Percentiles rank a stretch among this genome's conserved stretches.
phyloP scores from a whole-genome alignment of 2,329 filamentous ascomycete genomes.

The Coniochaeta pulveracea region DNA sequence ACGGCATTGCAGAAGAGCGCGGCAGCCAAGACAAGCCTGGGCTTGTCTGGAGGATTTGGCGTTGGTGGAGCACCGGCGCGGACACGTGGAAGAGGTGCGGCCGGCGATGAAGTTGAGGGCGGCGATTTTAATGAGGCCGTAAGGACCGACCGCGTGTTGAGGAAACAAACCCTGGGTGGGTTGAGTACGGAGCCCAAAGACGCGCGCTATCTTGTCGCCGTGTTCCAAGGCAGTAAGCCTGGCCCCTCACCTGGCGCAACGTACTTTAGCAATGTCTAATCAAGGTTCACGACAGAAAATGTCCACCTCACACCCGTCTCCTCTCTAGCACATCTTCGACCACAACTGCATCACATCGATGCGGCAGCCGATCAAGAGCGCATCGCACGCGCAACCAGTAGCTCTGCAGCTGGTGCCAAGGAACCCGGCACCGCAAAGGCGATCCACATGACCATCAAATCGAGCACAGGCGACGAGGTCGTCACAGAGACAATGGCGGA shows the following conservation, averaged over 20 bases:
- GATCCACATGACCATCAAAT: slow-evolving; percentile 81
- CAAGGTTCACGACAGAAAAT: slow-evolving; percentile 46
- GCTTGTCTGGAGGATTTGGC: slow-evolving; percentile 63
- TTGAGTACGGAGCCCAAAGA: slow-evolving; percentile 57
- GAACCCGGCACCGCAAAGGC: slow-evolving; percentile 50
- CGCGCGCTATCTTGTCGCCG: slow-evolving; percentile 81
- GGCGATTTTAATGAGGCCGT: slow-evolving; percentile 58
- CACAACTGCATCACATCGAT: slow-evolving; percentile 88
- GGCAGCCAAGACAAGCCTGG: slow-evolving; percentile 50
- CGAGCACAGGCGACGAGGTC: slow-evolving; percentile 52
- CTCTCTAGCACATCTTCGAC: slow-evolving; percentile 77
- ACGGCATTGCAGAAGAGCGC: slow-evolving; percentile 55
- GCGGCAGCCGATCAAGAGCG: slow-evolving; percentile 65
- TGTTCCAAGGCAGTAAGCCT: slow-evolving; percentile 71
- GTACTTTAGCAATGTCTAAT: no score
- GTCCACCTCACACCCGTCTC: slow-evolving; percentile 78
- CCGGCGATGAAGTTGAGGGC: slow-evolving; percentile 23
- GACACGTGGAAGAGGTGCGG: slow-evolving; percentile 16
- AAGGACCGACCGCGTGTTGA: slow-evolving; percentile 59
- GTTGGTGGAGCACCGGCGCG: slow-evolving; percentile 32
- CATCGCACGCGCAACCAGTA: slow-evolving; percentile 26
- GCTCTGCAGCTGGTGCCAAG: slow-evolving; percentile 18
- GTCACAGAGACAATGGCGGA: slow-evolving; percentile 62
- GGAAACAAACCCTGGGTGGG: slow-evolving; percentile 76
- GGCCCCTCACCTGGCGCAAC: background rate